Evolutionary conservation across 1,284 basidiomycete species (phyloP).

Genomic region (Pseudomicrostroma phylloplanum): DNA sequence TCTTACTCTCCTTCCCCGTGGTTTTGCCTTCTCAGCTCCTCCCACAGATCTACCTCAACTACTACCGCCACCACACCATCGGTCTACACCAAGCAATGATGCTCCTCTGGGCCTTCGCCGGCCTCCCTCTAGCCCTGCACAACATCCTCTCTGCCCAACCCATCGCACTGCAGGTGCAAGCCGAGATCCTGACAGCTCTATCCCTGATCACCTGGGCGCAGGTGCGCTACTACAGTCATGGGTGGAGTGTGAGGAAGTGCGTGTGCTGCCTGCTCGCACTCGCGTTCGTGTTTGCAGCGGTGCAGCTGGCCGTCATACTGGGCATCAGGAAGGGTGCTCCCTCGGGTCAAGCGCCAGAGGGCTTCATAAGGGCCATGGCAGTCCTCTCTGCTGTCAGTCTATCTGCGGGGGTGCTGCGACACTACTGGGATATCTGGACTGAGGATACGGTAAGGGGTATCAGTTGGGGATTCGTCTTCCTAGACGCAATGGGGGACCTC

Average conservation of each 20-base stretch:
- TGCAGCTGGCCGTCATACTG: constrained; percentile 5
- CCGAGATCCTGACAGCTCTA: constrained; percentile 26
- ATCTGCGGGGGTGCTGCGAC: constrained; percentile 23
- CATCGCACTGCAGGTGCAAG: constrained; percentile 26
- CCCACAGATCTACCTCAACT: constrained; percentile 22
- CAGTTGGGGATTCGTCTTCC: constrained; percentile 21
- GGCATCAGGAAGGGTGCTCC: constrained; percentile 12
- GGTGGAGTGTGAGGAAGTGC: constrained; percentile 10
- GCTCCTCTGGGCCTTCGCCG: constrained; percentile 25
- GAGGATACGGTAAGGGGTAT: constrained; percentile 26
- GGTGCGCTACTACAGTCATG: constrained; percentile 23
- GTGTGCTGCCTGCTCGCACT: not conserved
- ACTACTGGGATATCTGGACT: constrained; percentile 26
- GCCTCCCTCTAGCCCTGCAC: constrained; percentile 20
- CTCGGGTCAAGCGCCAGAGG: not conserved
- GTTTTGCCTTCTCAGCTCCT: not conserved
- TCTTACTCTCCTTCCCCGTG: too few relatives aligned
- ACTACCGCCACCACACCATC: not conserved
- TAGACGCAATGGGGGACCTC: constrained; percentile 29
- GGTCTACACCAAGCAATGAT: constrained; percentile 30
- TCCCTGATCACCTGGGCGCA: constrained; percentile 27
- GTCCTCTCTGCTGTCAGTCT: constrained; percentile 22
- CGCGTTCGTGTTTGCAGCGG: constrained; percentile 6
- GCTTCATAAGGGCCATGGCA: constrained; percentile 13
- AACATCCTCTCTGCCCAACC: constrained; percentile 20